A percentile compares a stretch with the other conserved stretches of the same genome.
phyloP scores from a whole-genome alignment of 2,329 filamentous ascomycete species.

The Colletotrichum sp. region DNA sequence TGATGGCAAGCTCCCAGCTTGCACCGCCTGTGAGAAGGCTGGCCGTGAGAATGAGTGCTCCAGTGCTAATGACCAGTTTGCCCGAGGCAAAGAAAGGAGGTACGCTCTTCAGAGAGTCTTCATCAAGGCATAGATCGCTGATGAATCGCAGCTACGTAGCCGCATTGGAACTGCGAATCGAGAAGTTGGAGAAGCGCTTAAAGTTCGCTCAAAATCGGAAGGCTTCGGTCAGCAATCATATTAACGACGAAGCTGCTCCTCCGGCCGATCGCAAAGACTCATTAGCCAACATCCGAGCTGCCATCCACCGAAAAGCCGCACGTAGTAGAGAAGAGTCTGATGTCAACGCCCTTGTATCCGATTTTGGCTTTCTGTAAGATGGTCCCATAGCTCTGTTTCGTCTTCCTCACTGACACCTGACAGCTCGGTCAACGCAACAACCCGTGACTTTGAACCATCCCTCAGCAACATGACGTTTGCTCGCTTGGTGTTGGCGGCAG shows the following conservation, averaged over 20 bases:
- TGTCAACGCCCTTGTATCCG: slow-evolving; percentile 89
- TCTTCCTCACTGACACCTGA: background rate
- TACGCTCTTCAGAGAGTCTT: slow-evolving; percentile 32
- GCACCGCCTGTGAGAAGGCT: slow-evolving; percentile 92
- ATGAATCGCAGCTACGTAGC: slow-evolving; percentile 77
- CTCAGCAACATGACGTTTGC: slow-evolving; percentile 92
- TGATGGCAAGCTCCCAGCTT: slow-evolving; percentile 93
- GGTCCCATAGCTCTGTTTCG: background rate
- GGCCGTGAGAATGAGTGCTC: slow-evolving; percentile 88
- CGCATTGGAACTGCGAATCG: slow-evolving; percentile 88
- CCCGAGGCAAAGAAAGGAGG: slow-evolving; percentile 93
- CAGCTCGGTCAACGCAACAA: slow-evolving; percentile 92
- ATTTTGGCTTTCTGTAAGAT: slow-evolving; percentile 85
- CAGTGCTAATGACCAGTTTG: slow-evolving; percentile 94
- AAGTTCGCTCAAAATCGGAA: slow-evolving; percentile 74
- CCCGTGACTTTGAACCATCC: slow-evolving; percentile 90
- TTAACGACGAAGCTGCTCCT: slow-evolving; percentile 50
- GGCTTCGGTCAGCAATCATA: slow-evolving; percentile 70
- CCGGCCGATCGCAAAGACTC: slow-evolving; percentile 63
- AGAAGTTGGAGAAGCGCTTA: slow-evolving; percentile 83
- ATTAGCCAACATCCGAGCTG: slow-evolving; percentile 64
- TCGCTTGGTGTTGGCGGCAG: slow-evolving; percentile 83
- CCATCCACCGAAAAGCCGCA: slow-evolving; percentile 70
- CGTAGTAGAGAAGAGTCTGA: slow-evolving; percentile 77
- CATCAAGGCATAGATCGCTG: slow-evolving; percentile 17